Evolutionary conservation across 2,329 filamentous ascomycete species (phyloP), one percentile per base, ranked within the genome.

Genomic region (Akanthomyces lecanii): DNA sequence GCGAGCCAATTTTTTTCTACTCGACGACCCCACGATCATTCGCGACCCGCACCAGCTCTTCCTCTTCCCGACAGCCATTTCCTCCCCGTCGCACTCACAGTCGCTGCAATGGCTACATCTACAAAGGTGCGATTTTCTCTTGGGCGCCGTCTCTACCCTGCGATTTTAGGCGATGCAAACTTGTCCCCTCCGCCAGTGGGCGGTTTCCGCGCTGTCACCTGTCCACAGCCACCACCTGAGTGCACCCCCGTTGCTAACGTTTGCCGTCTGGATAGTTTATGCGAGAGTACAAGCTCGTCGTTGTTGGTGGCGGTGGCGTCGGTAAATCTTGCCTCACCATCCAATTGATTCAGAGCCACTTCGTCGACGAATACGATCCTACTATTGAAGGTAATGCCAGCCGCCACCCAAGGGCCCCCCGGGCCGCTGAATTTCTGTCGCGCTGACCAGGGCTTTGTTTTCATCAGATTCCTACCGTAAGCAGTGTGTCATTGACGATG

Each of bases 261-360:
- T 45, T 47, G 4, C 54, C 42, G 38, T 42, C 45, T 64, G 57
- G 12, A 23, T 73, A 94, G 89, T 94, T 93, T 75, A 81, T 94
- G 76, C 84, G 91, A 85, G 91, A 95, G 81, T 96, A 97, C 80
- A 96, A 96, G 81, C 81, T 97, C 80, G 95, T 99, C 66, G 95
- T 98, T 66, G 93, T 99, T 69, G 95, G 95, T 71, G 95, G 96
- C 73, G 95, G 95, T 84, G 95, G 95, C 78, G 95, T 99, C 69
- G 95, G 95, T 81, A 99, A 99, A 84, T 98, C 94, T 66, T 98
- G 95, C 81, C 86, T 99, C 83, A 98, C 95, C 64, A 98, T 99
- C 74, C 95, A 98, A 82, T 87, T 94, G 78, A 92, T 91, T 72
- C 89, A 93, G 81, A 94, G 90, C 78, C 95, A 99, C 78, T 99